A percentile compares a stretch with the other conserved stretches of the same genome.
These are phyloP conservation scores for Pluteus cervinus DNA, from an alignment of 768 basidiomycete species.

Conservation along the genomic window DNA sequence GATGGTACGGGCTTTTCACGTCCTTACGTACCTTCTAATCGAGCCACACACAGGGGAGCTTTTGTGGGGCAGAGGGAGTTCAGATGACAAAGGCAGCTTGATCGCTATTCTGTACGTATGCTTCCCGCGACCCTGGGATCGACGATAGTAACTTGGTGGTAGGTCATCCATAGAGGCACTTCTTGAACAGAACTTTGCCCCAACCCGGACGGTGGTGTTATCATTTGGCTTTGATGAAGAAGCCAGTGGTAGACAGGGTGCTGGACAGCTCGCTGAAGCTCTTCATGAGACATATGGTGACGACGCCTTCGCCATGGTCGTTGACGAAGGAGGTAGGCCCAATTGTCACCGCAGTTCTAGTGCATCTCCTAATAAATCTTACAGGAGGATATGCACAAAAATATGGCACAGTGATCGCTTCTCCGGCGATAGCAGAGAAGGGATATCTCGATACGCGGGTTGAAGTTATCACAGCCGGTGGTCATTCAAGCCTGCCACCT, in stretches of 20 bases:
- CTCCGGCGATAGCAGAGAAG: conserved; percentile 67
- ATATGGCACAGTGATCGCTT: conserved; percentile 51
- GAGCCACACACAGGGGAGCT: conserved; percentile 19
- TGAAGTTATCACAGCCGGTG: conserved; percentile 66
- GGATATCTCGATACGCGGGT: conserved; percentile 60
- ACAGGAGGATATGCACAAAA: conserved; percentile 42
- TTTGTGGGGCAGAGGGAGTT: conserved; percentile 46
- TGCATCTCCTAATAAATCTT: not conserved
- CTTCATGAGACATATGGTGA: conserved; percentile 62
- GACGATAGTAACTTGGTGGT: not conserved
- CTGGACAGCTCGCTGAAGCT: conserved; percentile 35
- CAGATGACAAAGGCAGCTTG: conserved; percentile 38
- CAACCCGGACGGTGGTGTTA: conserved; percentile 55
- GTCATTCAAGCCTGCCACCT: conserved; percentile 84
- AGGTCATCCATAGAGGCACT: conserved; percentile 13
- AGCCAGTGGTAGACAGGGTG: conserved; percentile 49
- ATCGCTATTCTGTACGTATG: conserved; percentile 21
- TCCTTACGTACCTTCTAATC: not conserved
- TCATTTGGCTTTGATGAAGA: conserved; percentile 79
- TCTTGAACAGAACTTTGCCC: conserved; percentile 45
- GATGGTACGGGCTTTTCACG: conserved; percentile 33
- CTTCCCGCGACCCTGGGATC: too few relatives aligned
- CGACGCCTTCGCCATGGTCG: conserved; percentile 66
- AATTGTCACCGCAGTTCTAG: not conserved
- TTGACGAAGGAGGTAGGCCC: conserved; percentile 83